Percentiles rank a stretch among this genome's conserved stretches.
Conservation (phyloP, 2,329 filamentous ascomycete species). For the Fusarium redolens region DNA sequence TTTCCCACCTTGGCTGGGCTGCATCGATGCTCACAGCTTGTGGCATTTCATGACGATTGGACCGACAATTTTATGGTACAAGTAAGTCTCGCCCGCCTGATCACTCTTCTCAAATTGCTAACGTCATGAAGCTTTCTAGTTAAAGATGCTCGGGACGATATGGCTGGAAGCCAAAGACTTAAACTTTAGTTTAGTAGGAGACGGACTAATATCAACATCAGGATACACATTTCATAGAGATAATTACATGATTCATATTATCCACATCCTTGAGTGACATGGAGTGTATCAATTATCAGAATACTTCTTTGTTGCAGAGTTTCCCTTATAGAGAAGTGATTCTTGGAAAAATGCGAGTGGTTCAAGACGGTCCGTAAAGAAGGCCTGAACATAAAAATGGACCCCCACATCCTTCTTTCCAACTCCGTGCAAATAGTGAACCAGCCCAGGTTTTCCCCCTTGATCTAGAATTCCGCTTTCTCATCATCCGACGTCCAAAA, state of each 20-base stretch:
- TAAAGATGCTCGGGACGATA: conserved; percentile 85
- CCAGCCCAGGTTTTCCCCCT: conserved; percentile 5
- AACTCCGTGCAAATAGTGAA: conserved; percentile 25
- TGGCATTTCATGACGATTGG: conserved; percentile 96
- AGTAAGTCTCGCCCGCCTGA: conserved; percentile 70
- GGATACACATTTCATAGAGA: neutral
- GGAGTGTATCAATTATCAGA: neutral
- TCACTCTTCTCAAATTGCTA: conserved; percentile 16
- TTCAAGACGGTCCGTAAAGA: neutral
- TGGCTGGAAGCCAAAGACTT: conserved; percentile 73
- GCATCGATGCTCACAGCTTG: conserved; percentile 91
- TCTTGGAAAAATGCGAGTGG: neutral
- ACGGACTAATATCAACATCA: neutral
- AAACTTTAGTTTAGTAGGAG: conserved; percentile 66
- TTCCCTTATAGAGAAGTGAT: neutral
- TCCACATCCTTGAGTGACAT: neutral
- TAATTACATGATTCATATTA: neutral
- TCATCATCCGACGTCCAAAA: neutral
- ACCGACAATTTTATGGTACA: conserved; percentile 92
- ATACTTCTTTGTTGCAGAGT: neutral
- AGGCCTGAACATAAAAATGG: neutral
- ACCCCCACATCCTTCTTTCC: conserved; percentile 22
- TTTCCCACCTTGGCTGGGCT: conserved; percentile 85
- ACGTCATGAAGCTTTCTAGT: conserved; percentile 77
- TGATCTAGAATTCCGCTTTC: conserved; percentile 3